phyloP scores from a whole-genome alignment of 208 protist genomes.

The Kentomonas sorsogonicus region DNA sequence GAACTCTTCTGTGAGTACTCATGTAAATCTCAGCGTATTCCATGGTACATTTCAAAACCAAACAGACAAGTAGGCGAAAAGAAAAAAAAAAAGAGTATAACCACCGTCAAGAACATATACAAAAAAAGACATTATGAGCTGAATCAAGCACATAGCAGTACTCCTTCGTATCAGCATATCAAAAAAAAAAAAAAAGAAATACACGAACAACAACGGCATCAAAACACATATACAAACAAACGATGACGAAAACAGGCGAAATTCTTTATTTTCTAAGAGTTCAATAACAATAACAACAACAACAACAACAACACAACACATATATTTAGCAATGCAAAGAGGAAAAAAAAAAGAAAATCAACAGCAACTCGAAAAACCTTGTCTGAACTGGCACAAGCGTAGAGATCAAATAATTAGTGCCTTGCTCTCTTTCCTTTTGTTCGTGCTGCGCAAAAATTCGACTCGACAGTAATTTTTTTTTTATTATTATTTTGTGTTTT shows the following conservation, averaged over 20 bases:
- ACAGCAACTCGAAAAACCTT: neutral
- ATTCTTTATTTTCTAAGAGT: conserved; percentile 11
- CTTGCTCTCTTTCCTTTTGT: conserved; percentile 10
- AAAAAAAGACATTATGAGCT: no score
- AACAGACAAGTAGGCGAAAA: no score
- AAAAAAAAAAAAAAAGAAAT: neutral
- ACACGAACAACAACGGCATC: neutral
- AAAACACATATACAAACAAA: conserved; percentile 2
- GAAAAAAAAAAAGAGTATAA: no score
- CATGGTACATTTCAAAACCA: no score
- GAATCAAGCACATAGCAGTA: no score
- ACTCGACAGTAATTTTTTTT: neutral
- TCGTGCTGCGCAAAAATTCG: conserved; percentile 2
- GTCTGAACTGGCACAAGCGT: neutral
- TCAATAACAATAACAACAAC: conserved; percentile 1
- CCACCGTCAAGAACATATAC: no score
- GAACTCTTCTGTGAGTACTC: no score
- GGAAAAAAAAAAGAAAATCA: conserved; percentile 4
- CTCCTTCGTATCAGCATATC: no score
- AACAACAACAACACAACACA: neutral
- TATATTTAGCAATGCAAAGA: neutral
- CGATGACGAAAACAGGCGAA: neutral
- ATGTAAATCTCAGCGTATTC: no score
- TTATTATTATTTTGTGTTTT: conserved; percentile 10
- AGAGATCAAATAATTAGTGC: conserved; percentile 2